These are phyloP conservation scores for Pleurotus pulmonarius DNA, from an alignment of 768 basidiomycete species.

Conservation along the genomic window DNA sequence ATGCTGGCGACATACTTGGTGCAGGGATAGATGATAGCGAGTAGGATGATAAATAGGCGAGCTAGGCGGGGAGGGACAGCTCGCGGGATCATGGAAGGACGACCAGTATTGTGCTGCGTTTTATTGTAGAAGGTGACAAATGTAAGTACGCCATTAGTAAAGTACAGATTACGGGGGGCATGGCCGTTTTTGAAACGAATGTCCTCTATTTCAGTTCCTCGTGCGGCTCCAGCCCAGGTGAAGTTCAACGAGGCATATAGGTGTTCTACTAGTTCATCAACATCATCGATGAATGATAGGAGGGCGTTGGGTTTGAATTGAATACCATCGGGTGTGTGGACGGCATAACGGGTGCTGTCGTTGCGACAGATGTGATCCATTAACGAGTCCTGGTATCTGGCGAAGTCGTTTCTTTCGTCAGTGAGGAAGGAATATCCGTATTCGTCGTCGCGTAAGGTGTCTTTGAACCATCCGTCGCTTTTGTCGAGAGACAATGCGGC, in stretches of 20 bases:
- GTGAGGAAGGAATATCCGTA: not conserved
- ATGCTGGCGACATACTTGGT: not conserved
- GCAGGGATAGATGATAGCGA: slow-evolving; percentile 7
- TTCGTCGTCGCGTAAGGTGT: not conserved
- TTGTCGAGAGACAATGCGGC: not conserved
- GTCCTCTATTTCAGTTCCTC: slow-evolving; percentile 14
- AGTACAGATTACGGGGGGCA: slow-evolving; percentile 7
- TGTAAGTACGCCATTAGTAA: slow-evolving; percentile 13
- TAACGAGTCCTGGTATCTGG: not conserved
- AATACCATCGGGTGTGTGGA: not conserved
- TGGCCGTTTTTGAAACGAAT: slow-evolving; percentile 7
- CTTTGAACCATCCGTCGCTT: not conserved
- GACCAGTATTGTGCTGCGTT: slow-evolving; percentile 8
- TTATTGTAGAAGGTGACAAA: slow-evolving; percentile 14
- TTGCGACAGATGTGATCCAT: not conserved
- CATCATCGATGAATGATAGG: not conserved
- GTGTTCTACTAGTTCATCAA: slow-evolving; percentile 8
- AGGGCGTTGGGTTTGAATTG: not conserved
- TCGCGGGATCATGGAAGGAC: not conserved
- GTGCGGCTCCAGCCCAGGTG: slow-evolving; percentile 14
- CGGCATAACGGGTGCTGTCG: not conserved
- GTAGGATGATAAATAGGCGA: slow-evolving; percentile 1
- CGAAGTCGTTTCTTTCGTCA: not conserved
- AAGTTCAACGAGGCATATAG: slow-evolving; percentile 11
- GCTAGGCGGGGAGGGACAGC: not conserved